Percentiles rank a stretch among this genome's conserved stretches.
Evolutionary conservation across 2,329 filamentous ascomycete genomes (phyloP).

Genomic region (Nannizzia gypsea): DNA sequence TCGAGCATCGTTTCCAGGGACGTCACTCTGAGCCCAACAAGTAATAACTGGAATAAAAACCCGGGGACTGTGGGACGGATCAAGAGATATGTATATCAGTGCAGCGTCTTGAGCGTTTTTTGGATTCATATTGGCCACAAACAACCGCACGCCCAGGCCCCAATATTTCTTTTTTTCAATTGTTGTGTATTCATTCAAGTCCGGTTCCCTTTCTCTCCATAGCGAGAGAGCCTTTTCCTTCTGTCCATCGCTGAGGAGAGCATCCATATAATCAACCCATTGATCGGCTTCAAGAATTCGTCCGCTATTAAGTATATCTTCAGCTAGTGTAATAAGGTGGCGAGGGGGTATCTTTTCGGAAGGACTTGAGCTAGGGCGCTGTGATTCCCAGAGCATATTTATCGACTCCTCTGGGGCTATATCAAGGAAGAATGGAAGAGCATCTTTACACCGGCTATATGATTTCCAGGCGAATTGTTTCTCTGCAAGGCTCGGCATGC

Average conservation of each 20-base stretch:
- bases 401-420: slow-evolving; percentile 51
- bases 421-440: slow-evolving; percentile 37
- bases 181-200: slow-evolving; percentile 37
- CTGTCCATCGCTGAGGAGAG: slow-evolving; percentile 53
- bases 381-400: slow-evolving; percentile 55
- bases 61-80: slow-evolving; percentile 24
- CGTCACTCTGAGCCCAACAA: slow-evolving; percentile 47
- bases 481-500: slow-evolving; percentile 21
- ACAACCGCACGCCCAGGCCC: slow-evolving; percentile 41
- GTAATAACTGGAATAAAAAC: slow-evolving; percentile 54
- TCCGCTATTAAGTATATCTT: slow-evolving; percentile 53
- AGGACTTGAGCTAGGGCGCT: slow-evolving; percentile 32
- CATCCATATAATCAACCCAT: slow-evolving; percentile 56
- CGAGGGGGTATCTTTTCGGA: slow-evolving; percentile 16
- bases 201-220: slow-evolving; percentile 49
- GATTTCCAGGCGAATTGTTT: slow-evolving; percentile 37
- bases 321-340: slow-evolving; percentile 50
- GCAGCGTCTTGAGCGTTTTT: slow-evolving; percentile 41
- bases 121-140: slow-evolving; percentile 37
- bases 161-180: slow-evolving; percentile 32
- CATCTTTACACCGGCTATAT: slow-evolving; percentile 40
- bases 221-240: slow-evolving; percentile 48
- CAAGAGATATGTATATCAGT: slow-evolving; percentile 29
- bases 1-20: slow-evolving; percentile 39
- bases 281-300: slow-evolving; percentile 45